phyloP scores from a whole-genome alignment of 805 yeast genomes.

The Zygosaccharomyces gambellarensis region DNA sequence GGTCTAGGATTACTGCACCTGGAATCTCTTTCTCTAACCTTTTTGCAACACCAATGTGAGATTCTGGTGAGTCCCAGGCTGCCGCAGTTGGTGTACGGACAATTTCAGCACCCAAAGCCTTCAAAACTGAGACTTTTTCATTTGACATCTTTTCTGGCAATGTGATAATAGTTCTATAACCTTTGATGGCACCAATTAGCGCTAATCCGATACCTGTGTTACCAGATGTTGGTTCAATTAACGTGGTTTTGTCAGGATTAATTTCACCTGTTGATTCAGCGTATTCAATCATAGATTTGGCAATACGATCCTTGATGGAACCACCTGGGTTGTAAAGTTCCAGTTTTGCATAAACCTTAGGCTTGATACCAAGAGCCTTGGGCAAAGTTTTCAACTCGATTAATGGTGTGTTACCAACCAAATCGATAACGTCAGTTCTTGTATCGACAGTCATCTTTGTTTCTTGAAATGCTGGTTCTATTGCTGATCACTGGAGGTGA shows the following conservation, averaged over 20 bases:
- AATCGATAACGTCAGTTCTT: conserved; percentile 54
- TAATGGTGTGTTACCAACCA: conserved; percentile 83
- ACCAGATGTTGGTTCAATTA: conserved; percentile 88
- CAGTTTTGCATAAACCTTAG: conserved; percentile 65
- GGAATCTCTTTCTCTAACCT: conserved; percentile 78
- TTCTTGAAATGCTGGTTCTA: background rate
- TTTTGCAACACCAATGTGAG: conserved; percentile 84
- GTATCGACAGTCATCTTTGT: conserved; percentile 16
- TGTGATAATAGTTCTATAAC: conserved; percentile 81
- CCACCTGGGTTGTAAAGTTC: conserved; percentile 89
- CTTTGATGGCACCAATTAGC: conserved; percentile 78
- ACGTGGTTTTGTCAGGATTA: conserved; percentile 71
- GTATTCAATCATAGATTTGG: conserved; percentile 78
- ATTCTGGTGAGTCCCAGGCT: conserved; percentile 89
- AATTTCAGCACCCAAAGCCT: conserved; percentile 87
- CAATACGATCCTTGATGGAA: conserved; percentile 84
- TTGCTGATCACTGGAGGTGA: background rate
- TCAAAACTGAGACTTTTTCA: conserved; percentile 81
- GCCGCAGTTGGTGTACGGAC: conserved; percentile 90
- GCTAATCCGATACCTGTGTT: conserved; percentile 91
- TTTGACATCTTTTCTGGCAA: conserved; percentile 90
- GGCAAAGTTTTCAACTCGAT: conserved; percentile 73
- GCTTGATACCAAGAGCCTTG: conserved; percentile 67
- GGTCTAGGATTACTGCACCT: conserved; percentile 78
- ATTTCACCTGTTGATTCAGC: conserved; percentile 75